These are phyloP conservation scores for Alternaria alternata DNA, from an alignment of 2,329 filamentous ascomycete species.

Conservation along the genomic window DNA sequence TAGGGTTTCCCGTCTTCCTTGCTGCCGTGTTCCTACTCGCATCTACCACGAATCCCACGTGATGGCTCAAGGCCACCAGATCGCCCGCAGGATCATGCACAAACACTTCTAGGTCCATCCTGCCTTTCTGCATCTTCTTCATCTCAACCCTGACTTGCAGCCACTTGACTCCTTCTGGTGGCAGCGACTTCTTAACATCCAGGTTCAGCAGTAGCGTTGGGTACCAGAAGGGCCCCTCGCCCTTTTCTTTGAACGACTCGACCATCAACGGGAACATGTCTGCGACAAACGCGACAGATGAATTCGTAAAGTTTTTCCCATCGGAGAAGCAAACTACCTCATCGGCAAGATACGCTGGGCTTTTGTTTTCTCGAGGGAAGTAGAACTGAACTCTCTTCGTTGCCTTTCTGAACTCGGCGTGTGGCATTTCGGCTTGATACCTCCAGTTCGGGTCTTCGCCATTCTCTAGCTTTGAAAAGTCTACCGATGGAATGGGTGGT, in stretches of 20 bases:
- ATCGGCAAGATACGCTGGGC: conserved; percentile 59
- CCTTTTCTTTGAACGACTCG: conserved; percentile 56
- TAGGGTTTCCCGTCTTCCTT: conserved; percentile 52
- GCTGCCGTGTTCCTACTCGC: conserved; percentile 69
- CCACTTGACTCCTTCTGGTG: conserved; percentile 74
- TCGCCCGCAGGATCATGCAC: conserved; percentile 71
- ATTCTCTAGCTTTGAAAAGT: conserved; percentile 53
- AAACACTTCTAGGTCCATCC: conserved; percentile 77
- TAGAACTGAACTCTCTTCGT: conserved; percentile 61
- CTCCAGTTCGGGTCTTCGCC: conserved; percentile 61
- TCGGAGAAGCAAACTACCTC: conserved; percentile 72
- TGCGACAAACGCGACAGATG: conserved; percentile 69
- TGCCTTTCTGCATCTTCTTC: conserved; percentile 74
- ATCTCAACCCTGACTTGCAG: conserved; percentile 70
- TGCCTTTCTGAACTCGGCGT: conserved; percentile 59
- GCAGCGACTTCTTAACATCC: conserved; percentile 77
- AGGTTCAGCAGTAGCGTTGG: conserved; percentile 78
- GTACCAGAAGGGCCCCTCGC: conserved; percentile 68
- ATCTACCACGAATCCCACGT: conserved; percentile 70
- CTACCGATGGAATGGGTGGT: conserved; percentile 55
- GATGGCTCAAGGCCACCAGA: conserved; percentile 72
- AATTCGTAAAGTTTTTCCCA: conserved; percentile 69
- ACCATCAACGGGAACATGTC: conserved; percentile 75
- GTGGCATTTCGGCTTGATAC: conserved; percentile 54
- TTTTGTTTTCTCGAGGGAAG: conserved; percentile 59